Evolutionary conservation across 1,139 yeast genomes (phyloP), one percentile per base, ranked within the genome.

Genomic region (Lodderomyces theae): DNA sequence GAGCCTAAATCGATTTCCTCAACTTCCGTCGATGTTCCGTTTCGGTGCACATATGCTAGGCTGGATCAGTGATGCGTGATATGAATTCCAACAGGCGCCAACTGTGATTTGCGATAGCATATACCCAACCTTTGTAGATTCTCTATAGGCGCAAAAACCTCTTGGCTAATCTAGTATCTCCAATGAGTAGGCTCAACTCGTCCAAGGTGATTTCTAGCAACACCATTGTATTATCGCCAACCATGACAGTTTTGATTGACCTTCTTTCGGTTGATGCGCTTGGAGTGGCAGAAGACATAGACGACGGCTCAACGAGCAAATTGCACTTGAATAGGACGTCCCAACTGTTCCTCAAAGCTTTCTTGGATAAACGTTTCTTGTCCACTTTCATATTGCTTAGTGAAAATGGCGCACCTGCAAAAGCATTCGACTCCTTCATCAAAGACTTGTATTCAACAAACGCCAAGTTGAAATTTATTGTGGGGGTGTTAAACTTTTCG

Each of bases 401-500:
- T 6, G 62, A 57, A 11, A 68, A 64, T 18, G 74, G 42, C 1
- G 60, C 51, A 0, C 64, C 49, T 1, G 66, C 57, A 6, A 61
- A 63, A 19, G 72, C 71, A 45, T 79, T 75, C 45, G 72, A 61
- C 1, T 58, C 53, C 43, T 75, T 74, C 35, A 81, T 69, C 71
- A 81, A 72, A 1, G 63, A 66, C n/a, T 60, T 57, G 58, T 88
- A 92, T 58, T 92, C 97, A 31, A 80, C 80, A 57, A 82, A 85
- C 0, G 84, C 86, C 47, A 88, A 67, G 50, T 84, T 86, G 61
- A 89, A 83, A 57, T 88, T 90, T 17, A 82, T 68, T 11, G 69
- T 66, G 19, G 70, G 79, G 12, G 79, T 63, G 26, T 77, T 81
- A 28, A 74, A 74, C 51, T 82, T 83, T 43, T 78, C 71, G 16